phyloP scores from a whole-genome alignment of 176 grass and related monocot species.

The Oryza meyeriana region DNA sequence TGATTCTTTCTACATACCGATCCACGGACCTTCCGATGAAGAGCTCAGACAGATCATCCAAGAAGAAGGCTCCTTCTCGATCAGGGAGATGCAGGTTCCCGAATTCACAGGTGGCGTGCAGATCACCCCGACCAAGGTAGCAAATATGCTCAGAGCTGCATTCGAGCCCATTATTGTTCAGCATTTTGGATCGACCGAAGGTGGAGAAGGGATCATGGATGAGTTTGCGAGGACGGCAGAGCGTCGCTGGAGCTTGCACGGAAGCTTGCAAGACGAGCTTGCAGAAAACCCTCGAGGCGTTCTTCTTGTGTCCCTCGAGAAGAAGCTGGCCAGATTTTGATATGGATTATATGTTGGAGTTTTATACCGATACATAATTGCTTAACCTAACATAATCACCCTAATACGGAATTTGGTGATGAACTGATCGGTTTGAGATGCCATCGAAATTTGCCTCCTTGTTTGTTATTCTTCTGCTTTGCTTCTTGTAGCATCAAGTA shows the following conservation, averaged over 20 bases:
- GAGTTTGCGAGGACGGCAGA: conserved; percentile 8
- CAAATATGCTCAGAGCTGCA: not conserved
- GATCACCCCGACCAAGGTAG: not conserved
- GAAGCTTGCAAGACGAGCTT: conserved; percentile 1
- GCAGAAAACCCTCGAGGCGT: not conserved
- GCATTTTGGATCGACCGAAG: not conserved
- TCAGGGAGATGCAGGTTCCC: not conserved
- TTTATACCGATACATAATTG: too few relatives aligned
- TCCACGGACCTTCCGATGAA: not conserved
- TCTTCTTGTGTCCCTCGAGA: not conserved
- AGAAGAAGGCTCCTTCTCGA: too few relatives aligned
- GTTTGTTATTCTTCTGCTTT: too few relatives aligned
- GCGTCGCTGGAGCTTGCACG: not conserved
- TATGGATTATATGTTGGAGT: too few relatives aligned
- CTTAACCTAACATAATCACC: too few relatives aligned
- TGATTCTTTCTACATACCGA: conserved; percentile 24
- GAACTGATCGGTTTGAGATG: too few relatives aligned
- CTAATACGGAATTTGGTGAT: too few relatives aligned
- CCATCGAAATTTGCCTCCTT: too few relatives aligned
- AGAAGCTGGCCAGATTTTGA: too few relatives aligned
- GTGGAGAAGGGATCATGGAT: not conserved
- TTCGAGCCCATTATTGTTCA: conserved; percentile 23
- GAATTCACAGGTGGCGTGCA: not conserved
- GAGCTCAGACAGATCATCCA: conserved; percentile 17
- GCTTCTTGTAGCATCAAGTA: too few relatives aligned